Evolutionary conservation across 73 alveolate genomes (phyloP).

Genomic region (Tetrahymena elliotti): DNA sequence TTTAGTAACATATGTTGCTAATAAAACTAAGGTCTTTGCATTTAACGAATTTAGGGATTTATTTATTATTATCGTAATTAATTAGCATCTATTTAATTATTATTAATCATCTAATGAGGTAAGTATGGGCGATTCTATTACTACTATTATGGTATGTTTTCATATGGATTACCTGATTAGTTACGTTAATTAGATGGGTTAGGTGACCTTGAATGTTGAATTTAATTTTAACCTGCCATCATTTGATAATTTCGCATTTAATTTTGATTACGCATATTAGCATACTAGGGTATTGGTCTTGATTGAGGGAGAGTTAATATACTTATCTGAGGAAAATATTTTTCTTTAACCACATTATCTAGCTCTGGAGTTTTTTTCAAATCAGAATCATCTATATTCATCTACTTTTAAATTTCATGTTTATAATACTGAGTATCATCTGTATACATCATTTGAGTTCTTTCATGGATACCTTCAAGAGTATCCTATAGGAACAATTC

Average conservation of each 20-base stretch:
- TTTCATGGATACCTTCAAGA: background rate
- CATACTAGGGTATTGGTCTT: background rate
- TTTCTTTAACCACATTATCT: background rate
- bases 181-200: background rate
- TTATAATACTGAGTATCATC: background rate
- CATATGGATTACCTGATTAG: background rate
- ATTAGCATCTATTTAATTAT: background rate
- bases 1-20: background rate
- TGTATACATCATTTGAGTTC: background rate
- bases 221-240: background rate
- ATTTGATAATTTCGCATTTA: background rate
- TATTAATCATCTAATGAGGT: background rate
- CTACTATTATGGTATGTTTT: background rate
- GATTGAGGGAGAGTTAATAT: background rate
- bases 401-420: background rate
- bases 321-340: background rate
- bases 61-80: background rate
- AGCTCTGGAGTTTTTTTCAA: background rate
- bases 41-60: background rate
- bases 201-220: background rate
- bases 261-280: background rate
- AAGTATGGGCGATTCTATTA: background rate
- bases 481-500: background rate
- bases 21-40: background rate
- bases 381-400: background rate